Conservation (phyloP, 1,284 basidiomycete species). For the Fomitiporia mediterranea region DNA sequence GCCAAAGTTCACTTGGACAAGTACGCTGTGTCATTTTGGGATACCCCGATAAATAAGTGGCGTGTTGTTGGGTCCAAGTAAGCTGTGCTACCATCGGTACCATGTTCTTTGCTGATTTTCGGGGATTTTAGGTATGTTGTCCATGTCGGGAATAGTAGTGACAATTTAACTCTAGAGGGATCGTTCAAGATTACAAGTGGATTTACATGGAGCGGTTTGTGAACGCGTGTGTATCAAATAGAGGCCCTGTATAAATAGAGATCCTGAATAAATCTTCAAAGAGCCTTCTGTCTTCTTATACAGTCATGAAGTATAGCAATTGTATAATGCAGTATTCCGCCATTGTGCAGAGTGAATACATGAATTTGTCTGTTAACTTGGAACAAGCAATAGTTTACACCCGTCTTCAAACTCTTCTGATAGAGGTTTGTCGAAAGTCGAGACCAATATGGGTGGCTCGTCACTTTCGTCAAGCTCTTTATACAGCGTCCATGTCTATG, state of each 20-base stretch:
- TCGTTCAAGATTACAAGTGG: slow-evolving; percentile 35
- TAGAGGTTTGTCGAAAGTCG: slow-evolving; percentile 5
- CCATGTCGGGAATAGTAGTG: slow-evolving; percentile 44
- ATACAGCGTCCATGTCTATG: neutral
- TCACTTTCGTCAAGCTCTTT: neutral
- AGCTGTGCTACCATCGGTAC: neutral
- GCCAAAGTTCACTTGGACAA: slow-evolving; percentile 52
- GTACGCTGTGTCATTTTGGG: slow-evolving; percentile 57
- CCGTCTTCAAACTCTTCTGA: slow-evolving; percentile 6
- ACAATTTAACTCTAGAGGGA: slow-evolving; percentile 37
- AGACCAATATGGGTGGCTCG: neutral
- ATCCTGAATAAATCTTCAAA: neutral
- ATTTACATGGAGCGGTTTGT: slow-evolving; percentile 48
- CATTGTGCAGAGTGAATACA: neutral
- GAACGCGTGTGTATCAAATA: slow-evolving; percentile 4
- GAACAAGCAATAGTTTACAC: neutral
- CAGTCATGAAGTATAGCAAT: too few species aligned
- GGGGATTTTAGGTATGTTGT: slow-evolving; percentile 35
- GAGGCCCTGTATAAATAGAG: neutral
- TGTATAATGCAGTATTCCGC: neutral
- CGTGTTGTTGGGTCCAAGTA: slow-evolving; percentile 29
- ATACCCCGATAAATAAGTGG: slow-evolving; percentile 40
- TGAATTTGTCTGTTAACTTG: neutral
- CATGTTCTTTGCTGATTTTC: neutral
- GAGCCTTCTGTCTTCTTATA: neutral